Conservation (phyloP, 208 protist species). For the Leishmania gerbilli region DNA sequence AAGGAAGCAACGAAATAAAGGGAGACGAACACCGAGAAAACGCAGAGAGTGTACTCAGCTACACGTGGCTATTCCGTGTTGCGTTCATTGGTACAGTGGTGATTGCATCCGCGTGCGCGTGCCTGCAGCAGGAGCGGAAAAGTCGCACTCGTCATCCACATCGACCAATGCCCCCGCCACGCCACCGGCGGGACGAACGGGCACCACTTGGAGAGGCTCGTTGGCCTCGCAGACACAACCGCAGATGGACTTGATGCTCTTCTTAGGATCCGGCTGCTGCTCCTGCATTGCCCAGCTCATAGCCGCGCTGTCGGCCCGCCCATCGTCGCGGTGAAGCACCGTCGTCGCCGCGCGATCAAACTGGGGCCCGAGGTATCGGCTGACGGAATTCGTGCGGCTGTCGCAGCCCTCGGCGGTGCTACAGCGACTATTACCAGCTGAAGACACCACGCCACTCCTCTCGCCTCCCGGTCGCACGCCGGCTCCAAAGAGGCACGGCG, state of each 20-base stretch:
- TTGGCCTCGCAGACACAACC: not conserved
- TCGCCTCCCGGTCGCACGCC: not conserved
- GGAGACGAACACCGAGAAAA: not conserved
- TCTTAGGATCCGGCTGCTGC: not conserved
- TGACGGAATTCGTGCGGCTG: conserved; percentile 10
- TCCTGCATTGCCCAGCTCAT: not conserved
- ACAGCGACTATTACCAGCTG: conserved; percentile 3
- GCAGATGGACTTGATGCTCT: conserved; percentile 14
- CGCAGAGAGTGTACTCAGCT: not conserved
- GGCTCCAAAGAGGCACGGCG: not conserved
- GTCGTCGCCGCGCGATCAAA: conserved; percentile 19
- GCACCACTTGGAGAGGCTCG: not conserved
- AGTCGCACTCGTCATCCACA: conserved; percentile 19
- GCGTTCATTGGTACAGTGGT: conserved; percentile 1
- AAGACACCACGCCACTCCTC: not conserved
- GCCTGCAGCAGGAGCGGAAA: conserved; percentile 20
- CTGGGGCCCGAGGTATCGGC: conserved; percentile 20
- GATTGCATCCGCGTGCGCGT: conserved; percentile 40
- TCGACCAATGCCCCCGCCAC: not conserved
- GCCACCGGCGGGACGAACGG: not conserved
- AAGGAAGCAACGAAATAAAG: not conserved
- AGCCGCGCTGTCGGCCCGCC: not conserved
- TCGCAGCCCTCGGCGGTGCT: conserved; percentile 16
- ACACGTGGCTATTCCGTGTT: no score
- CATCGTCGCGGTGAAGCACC: not conserved